Evolutionary conservation across 495 filamentous ascomycete species (phyloP).

Genomic region (Hyaloscypha hepaticicola): DNA sequence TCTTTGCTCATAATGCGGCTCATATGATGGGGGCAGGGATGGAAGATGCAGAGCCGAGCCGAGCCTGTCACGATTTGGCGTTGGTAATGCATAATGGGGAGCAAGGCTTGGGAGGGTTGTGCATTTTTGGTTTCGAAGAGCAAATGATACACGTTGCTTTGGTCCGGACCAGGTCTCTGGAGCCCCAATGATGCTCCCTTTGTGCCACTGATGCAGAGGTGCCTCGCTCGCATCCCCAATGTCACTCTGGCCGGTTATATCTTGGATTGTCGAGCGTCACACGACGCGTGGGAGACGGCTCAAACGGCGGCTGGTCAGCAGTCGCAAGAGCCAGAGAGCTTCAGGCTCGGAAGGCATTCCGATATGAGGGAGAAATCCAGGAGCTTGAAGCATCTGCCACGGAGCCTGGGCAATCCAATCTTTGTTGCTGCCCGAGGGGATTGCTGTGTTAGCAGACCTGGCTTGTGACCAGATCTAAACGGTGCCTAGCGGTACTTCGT

Average conservation of each 20-base stretch:
- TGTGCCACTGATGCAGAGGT: conserved; percentile 1
- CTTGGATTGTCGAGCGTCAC: conserved; percentile 14
- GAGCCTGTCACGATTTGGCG: not conserved
- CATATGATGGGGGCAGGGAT: not conserved
- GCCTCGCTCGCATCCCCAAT: not conserved
- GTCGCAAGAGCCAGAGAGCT: not conserved
- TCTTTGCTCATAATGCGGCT: not conserved
- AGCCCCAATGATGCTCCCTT: not conserved
- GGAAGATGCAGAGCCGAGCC: not conserved
- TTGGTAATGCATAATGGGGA: not conserved
- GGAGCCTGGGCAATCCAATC: not conserved
- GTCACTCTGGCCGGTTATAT: conserved; percentile 12
- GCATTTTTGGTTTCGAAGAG: not conserved
- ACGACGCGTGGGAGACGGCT: conserved; percentile 19
- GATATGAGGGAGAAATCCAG: not conserved
- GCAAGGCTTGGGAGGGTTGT: not conserved
- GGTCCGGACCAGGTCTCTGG: not conserved
- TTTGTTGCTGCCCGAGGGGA: not conserved
- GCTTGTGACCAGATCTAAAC: conserved; percentile 9
- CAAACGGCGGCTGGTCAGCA: conserved; percentile 11
- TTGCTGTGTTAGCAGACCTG: conserved; percentile 1
- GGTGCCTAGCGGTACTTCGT: conserved; percentile 1
- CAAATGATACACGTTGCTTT: not conserved
- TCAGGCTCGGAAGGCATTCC: conserved; percentile 7
- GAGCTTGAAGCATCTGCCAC: not conserved